A percentile compares a stretch with the other conserved stretches of the same genome.
These are phyloP conservation scores for Gossypium herbaceum DNA, from an alignment of 345 rosid genomes.

Conservation along the genomic window DNA sequence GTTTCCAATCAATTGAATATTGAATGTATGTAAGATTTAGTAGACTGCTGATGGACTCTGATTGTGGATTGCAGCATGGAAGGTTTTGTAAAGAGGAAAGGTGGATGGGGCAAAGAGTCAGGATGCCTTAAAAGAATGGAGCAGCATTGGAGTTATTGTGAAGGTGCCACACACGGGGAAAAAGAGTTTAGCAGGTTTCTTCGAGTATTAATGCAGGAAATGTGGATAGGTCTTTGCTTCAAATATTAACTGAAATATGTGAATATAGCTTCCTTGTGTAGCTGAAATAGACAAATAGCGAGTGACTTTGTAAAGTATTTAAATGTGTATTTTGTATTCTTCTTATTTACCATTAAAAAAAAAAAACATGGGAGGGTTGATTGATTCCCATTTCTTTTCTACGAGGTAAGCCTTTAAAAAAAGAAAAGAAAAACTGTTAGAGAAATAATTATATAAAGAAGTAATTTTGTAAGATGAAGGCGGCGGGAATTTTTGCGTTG, in stretches of 20 bases:
- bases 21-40: background rate
- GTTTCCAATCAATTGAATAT: background rate
- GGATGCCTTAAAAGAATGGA: conserved; percentile 1
- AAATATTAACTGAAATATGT: conserved; percentile 28
- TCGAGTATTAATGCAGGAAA: conserved; percentile 25
- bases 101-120: background rate
- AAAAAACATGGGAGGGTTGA: background rate
- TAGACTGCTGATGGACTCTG: conserved; percentile 9
- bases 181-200: conserved; percentile 11
- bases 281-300: background rate
- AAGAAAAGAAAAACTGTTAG: no score
- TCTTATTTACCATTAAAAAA: background rate
- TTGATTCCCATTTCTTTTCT: background rate
- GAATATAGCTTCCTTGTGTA: conserved; percentile 22
- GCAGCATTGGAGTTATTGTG: conserved; percentile 9
- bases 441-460: no score
- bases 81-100: conserved; percentile 34
- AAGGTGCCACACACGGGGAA: conserved; percentile 6
- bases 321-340: background rate
- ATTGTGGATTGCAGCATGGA: conserved; percentile 36
- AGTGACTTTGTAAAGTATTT: background rate
- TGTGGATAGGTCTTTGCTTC: conserved; percentile 26
- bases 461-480: no score
- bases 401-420: background rate
- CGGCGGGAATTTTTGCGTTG: no score